Base-by-base conservation (phyloP, 2,329 filamentous ascomycete species). In the Colletotrichum siamense region DNA sequence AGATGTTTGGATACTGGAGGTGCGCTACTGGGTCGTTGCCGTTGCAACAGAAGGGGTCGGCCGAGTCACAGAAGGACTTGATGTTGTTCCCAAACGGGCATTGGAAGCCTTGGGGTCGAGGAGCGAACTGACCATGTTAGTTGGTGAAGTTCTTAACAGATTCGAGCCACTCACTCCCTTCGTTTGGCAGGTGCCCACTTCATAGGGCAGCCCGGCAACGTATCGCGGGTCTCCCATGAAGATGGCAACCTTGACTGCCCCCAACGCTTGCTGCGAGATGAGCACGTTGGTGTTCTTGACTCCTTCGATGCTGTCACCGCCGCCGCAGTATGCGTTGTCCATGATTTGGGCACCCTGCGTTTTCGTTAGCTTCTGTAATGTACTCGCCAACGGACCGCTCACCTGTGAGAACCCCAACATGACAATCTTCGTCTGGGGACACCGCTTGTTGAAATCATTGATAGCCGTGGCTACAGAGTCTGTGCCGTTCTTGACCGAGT, bases 151-250 rank as follows among this genome's bases (percentile, higher is more conserved):
- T 8, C 10, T 18, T n/a, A 4, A 13, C 9, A 16, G 12, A 9
- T 8, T 10, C 16, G 55, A 32, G 24, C 32, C 18, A 83, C 90
- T 86, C 87, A 93, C 91, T 4, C 91, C 91, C 70, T 87, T 84
- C 18, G 88, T 87, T 15, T 79, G 85, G 83, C 91, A 93, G 1
- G 91, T 92, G 15, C 92, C 92, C 52, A 92, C 90, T 69, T 91
- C 88, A 80, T 92, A 93, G 0, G 91, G 81, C 36, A 92, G 82
- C 0, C 91, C 91, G 8, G 84, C 82, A 9, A 87, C 85, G 79
- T 91, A 90, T 74, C 91, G 87, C 5, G 93, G 93, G 79, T 92
- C 89, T 8, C 92, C 92, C 88, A 93, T 90, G 81, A 93, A 91
- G 78, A 94, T 92, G 16, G 89, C 91, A 0, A 91, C 92, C 82